Percentiles rank a stretch among this genome's conserved stretches.
These are phyloP conservation scores for Leishmania aethiopica DNA, from an alignment of 208 protist genomes.

Conservation along the genomic window DNA sequence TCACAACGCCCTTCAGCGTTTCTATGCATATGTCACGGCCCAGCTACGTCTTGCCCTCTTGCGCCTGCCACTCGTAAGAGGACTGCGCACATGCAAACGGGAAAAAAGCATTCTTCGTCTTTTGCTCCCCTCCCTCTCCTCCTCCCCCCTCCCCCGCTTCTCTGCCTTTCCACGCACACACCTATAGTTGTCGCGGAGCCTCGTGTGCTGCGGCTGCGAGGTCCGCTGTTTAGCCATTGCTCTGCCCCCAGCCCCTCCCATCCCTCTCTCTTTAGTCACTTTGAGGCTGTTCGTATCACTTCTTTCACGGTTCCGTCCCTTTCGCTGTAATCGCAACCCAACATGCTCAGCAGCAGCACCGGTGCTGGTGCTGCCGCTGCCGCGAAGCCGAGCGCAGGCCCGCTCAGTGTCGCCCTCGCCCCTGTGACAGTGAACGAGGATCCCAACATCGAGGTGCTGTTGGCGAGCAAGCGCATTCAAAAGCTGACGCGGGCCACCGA, in stretches of 20 bases:
- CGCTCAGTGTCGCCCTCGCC: not conserved
- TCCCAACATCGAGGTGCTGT: slow-evolving; percentile 34
- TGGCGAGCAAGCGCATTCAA: slow-evolving; percentile 44
- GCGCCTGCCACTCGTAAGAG: not conserved
- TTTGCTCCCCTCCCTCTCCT: not conserved
- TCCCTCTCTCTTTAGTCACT: not conserved
- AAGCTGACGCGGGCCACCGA: slow-evolving; percentile 56
- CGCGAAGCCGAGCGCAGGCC: not conserved
- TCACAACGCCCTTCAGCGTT: not conserved
- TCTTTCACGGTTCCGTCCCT: not conserved
- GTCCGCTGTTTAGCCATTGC: not conserved
- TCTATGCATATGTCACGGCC: not conserved
- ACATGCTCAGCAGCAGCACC: not conserved
- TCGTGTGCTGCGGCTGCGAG: not conserved
- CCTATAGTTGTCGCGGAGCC: not conserved
- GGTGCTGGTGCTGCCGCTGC: not conserved
- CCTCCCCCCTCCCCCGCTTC: too few relatives aligned
- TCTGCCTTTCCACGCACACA: not conserved
- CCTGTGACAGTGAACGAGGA: slow-evolving; percentile 7
- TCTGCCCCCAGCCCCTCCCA: not conserved
- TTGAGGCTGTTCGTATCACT: not conserved
- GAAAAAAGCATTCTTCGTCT: not conserved
- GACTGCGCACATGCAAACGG: not conserved
- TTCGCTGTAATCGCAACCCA: not conserved
- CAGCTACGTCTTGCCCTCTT: not conserved